phyloP scores from a whole-genome alignment of 78 protist genomes.

The Dictyostelium purpureum region DNA sequence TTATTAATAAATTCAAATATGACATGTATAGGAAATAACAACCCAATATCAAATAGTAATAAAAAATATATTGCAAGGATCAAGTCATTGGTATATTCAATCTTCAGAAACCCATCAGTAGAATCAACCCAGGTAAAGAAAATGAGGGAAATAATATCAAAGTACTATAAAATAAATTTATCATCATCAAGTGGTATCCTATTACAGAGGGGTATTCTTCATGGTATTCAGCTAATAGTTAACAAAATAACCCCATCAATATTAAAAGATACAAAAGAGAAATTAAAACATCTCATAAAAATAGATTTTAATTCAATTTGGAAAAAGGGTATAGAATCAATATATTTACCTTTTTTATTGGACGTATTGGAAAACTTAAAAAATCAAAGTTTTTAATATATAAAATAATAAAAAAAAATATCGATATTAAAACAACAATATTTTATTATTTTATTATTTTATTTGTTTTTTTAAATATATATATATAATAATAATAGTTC shows the following conservation, averaged over 20 bases:
- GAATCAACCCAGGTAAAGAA: constrained; percentile 27
- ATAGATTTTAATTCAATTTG: constrained; percentile 13
- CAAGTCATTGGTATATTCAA: constrained; percentile 14
- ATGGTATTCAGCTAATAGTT: constrained; percentile 30
- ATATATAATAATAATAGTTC: not conserved
- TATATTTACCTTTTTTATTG: constrained; percentile 26
- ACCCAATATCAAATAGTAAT: constrained; percentile 34
- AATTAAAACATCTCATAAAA: not conserved
- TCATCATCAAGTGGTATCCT: constrained; percentile 1
- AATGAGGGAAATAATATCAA: constrained; percentile 28
- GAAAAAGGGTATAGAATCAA: constrained; percentile 43
- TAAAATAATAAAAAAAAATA: not conserved
- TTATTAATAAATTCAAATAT: constrained; percentile 23
- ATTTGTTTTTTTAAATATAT: not conserved
- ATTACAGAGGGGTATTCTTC: constrained; percentile 25
- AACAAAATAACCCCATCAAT: not conserved
- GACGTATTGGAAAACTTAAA: constrained; percentile 21
- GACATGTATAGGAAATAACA: constrained; percentile 33
- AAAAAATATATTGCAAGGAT: constrained; percentile 14
- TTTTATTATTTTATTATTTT: not conserved
- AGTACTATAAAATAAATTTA: not conserved
- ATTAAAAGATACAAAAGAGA: constrained; percentile 35
- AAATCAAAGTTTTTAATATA: constrained; percentile 4
- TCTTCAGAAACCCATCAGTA: constrained; percentile 11
- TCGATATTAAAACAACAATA: not conserved